These are phyloP conservation scores for Parasitella parasitica DNA, from an alignment of 371 early-diverging fungal species.

Conservation along the genomic window DNA sequence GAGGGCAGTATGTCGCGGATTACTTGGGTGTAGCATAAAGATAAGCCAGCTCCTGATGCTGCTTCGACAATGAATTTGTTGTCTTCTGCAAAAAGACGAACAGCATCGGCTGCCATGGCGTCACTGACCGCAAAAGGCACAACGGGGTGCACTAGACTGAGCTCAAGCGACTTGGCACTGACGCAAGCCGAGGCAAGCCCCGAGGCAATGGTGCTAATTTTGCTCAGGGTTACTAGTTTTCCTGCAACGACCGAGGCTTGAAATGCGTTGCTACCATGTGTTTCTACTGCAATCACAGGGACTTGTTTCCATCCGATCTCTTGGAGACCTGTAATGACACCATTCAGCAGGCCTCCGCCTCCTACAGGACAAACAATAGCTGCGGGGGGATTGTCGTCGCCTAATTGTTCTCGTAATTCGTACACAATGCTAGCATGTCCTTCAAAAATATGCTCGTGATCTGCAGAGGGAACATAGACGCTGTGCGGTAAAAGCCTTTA, in stretches of 20 bases:
- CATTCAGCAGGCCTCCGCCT: constrained; percentile 73
- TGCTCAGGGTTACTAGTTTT: constrained; percentile 51
- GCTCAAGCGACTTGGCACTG: constrained; percentile 55
- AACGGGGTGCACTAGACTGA: constrained; percentile 60
- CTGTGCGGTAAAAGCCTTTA: constrained; percentile 19
- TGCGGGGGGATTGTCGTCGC: constrained; percentile 52
- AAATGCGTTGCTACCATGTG: constrained; percentile 72
- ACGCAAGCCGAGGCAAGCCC: constrained; percentile 53
- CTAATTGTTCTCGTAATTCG: constrained; percentile 66
- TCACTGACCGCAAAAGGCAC: constrained; percentile 64
- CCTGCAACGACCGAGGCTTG: constrained; percentile 66
- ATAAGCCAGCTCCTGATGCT: constrained; percentile 59
- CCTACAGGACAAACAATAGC: constrained; percentile 71
- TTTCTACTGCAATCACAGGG: constrained; percentile 73
- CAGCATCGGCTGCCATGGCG: constrained; percentile 60
- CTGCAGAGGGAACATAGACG: constrained; percentile 66
- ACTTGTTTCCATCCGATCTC: constrained; percentile 63
- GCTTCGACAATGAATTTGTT: constrained; percentile 58
- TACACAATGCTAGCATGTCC: constrained; percentile 64
- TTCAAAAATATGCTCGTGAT: constrained; percentile 59
- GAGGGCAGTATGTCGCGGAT: constrained; percentile 57
- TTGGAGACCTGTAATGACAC: constrained; percentile 63
- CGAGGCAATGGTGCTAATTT: constrained; percentile 56
- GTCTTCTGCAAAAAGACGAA: constrained; percentile 58
- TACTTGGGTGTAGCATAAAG: constrained; percentile 54